Percentiles rank a stretch among this genome's conserved stretches.
Conservation (phyloP, 768 basidiomycete species). For the Steccherinum ochraceum region DNA sequence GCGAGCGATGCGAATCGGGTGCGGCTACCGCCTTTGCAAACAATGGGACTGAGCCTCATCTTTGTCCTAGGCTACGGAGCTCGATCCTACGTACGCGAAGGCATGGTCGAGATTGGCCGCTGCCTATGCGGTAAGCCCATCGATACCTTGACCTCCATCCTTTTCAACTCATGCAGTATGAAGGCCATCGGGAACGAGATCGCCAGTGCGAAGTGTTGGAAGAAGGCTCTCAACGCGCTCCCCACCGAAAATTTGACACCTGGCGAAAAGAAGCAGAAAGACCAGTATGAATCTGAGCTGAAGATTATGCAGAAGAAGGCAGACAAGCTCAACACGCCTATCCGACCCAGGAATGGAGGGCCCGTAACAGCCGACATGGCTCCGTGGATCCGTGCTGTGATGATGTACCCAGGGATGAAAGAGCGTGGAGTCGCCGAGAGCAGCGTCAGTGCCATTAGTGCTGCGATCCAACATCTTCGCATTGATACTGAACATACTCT, state of each 20-base stretch:
- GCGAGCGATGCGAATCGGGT: neutral
- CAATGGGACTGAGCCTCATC: neutral
- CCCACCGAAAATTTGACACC: constrained; percentile 22
- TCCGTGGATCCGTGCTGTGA: neutral
- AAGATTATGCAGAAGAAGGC: constrained; percentile 10
- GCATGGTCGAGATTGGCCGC: constrained; percentile 34
- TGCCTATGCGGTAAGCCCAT: constrained; percentile 10
- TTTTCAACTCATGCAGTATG: too few species aligned
- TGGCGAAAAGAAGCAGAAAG: constrained; percentile 27
- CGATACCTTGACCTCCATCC: too few species aligned
- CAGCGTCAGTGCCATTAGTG: neutral
- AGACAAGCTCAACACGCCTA: neutral
- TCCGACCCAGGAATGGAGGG: neutral
- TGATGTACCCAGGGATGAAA: neutral
- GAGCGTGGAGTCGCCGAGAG: neutral
- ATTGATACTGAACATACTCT: too few species aligned
- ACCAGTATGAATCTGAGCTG: constrained; percentile 27
- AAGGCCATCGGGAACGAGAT: constrained; percentile 7
- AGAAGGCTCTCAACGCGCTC: constrained; percentile 27
- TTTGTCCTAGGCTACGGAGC: constrained; percentile 26
- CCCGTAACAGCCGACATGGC: neutral
- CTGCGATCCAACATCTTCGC: neutral
- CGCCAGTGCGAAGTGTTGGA: constrained; percentile 12
- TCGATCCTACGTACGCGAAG: constrained; percentile 35
- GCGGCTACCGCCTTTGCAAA: neutral